Conservation (phyloP, 306 rosid species). For the Cyamopsis tetragonoloba region DNA sequence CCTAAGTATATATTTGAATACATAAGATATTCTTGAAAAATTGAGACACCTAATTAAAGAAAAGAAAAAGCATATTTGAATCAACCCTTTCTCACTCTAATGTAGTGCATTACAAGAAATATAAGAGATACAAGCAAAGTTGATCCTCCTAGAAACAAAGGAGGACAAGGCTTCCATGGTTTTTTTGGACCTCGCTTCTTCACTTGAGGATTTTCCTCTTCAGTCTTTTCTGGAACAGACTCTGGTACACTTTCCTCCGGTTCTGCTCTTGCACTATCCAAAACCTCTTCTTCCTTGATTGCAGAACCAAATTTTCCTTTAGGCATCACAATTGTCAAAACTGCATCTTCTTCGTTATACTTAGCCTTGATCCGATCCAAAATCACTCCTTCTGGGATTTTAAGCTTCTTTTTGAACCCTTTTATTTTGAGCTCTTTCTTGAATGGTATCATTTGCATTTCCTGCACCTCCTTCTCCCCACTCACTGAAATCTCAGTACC, state of each 20-base stretch:
- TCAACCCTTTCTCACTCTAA: slow-evolving; percentile 22
- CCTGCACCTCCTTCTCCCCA: slow-evolving; percentile 59
- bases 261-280: slow-evolving; percentile 12
- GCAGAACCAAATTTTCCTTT: slow-evolving; percentile 39
- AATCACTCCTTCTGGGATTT: slow-evolving; percentile 48
- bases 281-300: slow-evolving; percentile 48
- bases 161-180: slow-evolving; percentile 40
- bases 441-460: slow-evolving; percentile 51
- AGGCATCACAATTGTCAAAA: slow-evolving; percentile 54
- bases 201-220: slow-evolving; percentile 11
- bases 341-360: slow-evolving; percentile 40
- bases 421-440: slow-evolving; percentile 46
- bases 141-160: slow-evolving; percentile 40
- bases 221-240: slow-evolving; percentile 1
- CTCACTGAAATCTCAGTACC: slow-evolving; percentile 48
- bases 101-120: slow-evolving; percentile 26
- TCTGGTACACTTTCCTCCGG: slow-evolving; percentile 4
- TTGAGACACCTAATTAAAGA: not conserved
- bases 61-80: not conserved
- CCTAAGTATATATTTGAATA: not conserved
- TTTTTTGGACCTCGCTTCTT: slow-evolving; percentile 21
- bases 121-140: slow-evolving; percentile 28
- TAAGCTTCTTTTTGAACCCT: slow-evolving; percentile 51
- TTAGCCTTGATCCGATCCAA: slow-evolving; percentile 63
- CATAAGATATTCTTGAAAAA: not conserved